phyloP scores from a whole-genome alignment of 306 rosid species.

The Alnus rubra region DNA sequence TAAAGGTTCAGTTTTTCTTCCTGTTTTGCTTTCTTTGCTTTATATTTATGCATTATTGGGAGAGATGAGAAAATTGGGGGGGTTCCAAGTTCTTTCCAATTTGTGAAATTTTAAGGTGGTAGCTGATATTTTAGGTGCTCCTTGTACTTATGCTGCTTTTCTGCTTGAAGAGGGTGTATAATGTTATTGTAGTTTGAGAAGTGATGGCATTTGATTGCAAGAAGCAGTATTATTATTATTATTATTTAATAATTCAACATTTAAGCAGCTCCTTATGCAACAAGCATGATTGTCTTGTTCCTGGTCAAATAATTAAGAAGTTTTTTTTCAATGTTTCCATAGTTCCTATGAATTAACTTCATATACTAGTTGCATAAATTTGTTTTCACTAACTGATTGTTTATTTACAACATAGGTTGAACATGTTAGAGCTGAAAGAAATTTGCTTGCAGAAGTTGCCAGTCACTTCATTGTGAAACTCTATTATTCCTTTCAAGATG shows the following conservation, averaged over 20 bases:
- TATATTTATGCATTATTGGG: neutral
- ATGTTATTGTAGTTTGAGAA: neutral
- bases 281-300: conserved; percentile 1
- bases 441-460: conserved; percentile 91
- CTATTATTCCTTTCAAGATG: conserved; percentile 90
- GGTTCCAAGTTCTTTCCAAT: neutral
- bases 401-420: conserved; percentile 44
- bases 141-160: neutral
- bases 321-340: neutral
- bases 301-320: neutral
- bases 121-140: neutral
- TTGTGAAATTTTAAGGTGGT: neutral
- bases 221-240: neutral
- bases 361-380: neutral
- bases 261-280: neutral
- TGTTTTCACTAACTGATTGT: conserved; percentile 8
- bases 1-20: neutral
- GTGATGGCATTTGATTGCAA: neutral
- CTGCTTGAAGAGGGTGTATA: neutral
- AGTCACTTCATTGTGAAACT: conserved; percentile 91
- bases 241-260: neutral
- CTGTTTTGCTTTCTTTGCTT: neutral
- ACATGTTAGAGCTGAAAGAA: conserved; percentile 86
- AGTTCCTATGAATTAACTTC: neutral
- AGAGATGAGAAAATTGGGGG: too few relatives aligned